These are phyloP conservation scores for Oryza brachyantha DNA, from an alignment of 176 grass and related monocot genomes.

Conservation along the genomic window DNA sequence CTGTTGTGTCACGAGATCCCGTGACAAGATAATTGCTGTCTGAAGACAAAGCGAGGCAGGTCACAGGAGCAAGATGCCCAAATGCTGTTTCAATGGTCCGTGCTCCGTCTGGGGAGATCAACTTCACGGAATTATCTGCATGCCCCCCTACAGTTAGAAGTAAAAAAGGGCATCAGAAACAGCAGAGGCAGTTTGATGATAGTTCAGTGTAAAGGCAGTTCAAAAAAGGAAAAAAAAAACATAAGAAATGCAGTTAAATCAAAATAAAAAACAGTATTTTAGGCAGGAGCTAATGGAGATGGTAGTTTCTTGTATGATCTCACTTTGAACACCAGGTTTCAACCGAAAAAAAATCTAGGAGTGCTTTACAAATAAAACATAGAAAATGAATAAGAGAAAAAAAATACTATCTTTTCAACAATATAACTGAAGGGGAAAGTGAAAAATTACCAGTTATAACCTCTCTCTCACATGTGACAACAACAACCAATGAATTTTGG, in stretches of 20 bases:
- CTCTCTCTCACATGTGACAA: constrained; percentile 83
- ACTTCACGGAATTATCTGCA: constrained; percentile 93
- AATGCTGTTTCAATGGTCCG: constrained; percentile 89
- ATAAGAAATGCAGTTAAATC: not conserved
- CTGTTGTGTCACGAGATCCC: constrained; percentile 86
- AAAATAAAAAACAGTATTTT: constrained; percentile 12
- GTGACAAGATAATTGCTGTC: constrained; percentile 91
- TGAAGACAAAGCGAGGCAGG: constrained; percentile 69
- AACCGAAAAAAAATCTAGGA: constrained; percentile 7
- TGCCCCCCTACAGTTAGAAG: constrained; percentile 73
- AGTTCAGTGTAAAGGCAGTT: constrained; percentile 17
- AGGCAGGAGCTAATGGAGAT: constrained; percentile 12
- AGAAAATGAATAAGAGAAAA: not conserved
- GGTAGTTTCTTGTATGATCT: constrained; percentile 6
- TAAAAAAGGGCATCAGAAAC: constrained; percentile 9
- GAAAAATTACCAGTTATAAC: constrained; percentile 79
- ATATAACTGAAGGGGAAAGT: constrained; percentile 11
- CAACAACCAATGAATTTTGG: constrained; percentile 60
- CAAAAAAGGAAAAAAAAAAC: not conserved
- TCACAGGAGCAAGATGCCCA: constrained; percentile 89
- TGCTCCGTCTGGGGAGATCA: constrained; percentile 86
- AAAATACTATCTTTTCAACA: constrained; percentile 16
- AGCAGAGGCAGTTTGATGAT: constrained; percentile 14
- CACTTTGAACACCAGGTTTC: constrained; percentile 8
- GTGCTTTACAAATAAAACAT: not conserved